Evolutionary conservation across 177 flowering plant genomes (phyloP), one percentile per base, ranked within the genome.

Genomic region (Telopea speciosissima): DNA sequence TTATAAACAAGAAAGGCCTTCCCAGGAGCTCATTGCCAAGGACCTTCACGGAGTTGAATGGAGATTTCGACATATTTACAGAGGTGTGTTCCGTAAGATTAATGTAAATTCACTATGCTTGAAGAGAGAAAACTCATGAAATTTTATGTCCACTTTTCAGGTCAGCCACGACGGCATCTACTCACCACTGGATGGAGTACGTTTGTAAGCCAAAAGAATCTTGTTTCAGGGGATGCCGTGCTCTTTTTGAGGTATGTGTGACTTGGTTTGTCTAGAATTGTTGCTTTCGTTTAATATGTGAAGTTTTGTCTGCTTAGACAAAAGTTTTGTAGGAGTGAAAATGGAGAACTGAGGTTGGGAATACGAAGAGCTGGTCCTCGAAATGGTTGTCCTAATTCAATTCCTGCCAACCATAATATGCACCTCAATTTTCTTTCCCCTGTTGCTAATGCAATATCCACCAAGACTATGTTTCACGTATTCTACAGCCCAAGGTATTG

Each of bases 11-110:
- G 89, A 86, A 76, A 93, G 97, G 70, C 97, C 99, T 44, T 92
- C 94, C 68, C 99, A 95, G 73, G 99, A 95, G 80, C 91, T 95
- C 67, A 81, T 83, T 42, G 96, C 99, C 62, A 95, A 88, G 75
- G 99, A 95, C 77, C 78, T 95, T 24, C 99, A 95, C 77, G 97
- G 97, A 59, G 88, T 85, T n/a, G 93, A 91, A 73, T 95, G 99
- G 99, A 87, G 76, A 80, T 95, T 95, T 80, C 85, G 96, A 16
- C 99, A 95, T 79, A 95, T 95, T 36, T 95, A 92, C 70, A 85
- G 99, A 83, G 99, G 99, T 90, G 79, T 26, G 6, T 21, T 42
- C 56, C 31, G n/a, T 56, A 56, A 23, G 26, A 40, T 26, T 68
- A 11, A 21, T 74, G 63, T 60, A 62, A 28, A 1, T 76, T 62